Conservation (phyloP, 495 filamentous ascomycete species). For the Collariella sp. region DNA sequence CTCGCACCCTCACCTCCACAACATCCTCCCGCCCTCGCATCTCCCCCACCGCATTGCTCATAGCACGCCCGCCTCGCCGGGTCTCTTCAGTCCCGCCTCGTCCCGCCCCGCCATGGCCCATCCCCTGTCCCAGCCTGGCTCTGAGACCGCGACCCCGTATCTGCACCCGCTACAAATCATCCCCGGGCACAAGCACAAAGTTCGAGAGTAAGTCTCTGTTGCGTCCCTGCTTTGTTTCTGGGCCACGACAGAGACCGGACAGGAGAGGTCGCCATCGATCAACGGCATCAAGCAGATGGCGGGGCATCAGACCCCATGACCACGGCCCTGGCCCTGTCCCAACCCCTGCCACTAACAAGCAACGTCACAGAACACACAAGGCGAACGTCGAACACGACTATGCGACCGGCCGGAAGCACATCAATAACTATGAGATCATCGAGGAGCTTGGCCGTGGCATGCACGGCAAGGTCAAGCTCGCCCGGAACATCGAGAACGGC, state of each 20-base stretch:
- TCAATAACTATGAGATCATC: slow-evolving; percentile 96
- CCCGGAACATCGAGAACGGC: slow-evolving; percentile 63
- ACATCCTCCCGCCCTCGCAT: slow-evolving; percentile 28
- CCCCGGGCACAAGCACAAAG: slow-evolving; percentile 41
- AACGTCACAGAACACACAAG: slow-evolving; percentile 61
- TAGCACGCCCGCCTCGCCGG: slow-evolving; percentile 60
- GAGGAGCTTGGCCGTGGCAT: slow-evolving; percentile 91
- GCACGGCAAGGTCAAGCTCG: slow-evolving; percentile 95
- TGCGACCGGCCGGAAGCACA: slow-evolving; percentile 81
- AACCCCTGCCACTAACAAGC: neutral
- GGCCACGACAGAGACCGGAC: neutral
- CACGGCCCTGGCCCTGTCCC: neutral
- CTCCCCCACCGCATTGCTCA: slow-evolving; percentile 42
- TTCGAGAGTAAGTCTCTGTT: slow-evolving; percentile 42
- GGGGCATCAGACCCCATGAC: neutral
- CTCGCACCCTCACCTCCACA: slow-evolving; percentile 32
- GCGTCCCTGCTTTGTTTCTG: neutral
- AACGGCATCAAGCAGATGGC: too few relatives aligned
- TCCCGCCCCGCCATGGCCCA: slow-evolving; percentile 33
- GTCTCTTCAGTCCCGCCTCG: slow-evolving; percentile 51
- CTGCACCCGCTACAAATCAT: slow-evolving; percentile 50
- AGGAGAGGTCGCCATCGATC: neutral
- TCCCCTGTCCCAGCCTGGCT: slow-evolving; percentile 28
- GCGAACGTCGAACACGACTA: slow-evolving; percentile 81
- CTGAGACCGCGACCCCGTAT: slow-evolving; percentile 46